A percentile compares a stretch with the other conserved stretches of the same genome.
Evolutionary conservation across 768 basidiomycete genomes (phyloP).

Genomic region (Tylopilus balloui): DNA sequence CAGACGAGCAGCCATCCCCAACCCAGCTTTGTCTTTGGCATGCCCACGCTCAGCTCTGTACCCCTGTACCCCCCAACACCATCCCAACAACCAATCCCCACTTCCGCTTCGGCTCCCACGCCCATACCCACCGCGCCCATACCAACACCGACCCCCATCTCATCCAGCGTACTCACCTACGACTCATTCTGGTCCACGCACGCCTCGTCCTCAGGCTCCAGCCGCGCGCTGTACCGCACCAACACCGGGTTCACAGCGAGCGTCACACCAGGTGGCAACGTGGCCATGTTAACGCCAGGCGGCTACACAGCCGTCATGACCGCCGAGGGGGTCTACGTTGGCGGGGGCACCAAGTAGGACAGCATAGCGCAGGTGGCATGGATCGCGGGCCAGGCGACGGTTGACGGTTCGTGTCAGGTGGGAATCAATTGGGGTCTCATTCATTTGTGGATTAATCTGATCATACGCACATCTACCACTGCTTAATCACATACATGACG

Average conservation of each 20-base stretch:
- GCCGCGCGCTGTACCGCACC: conserved; percentile 29
- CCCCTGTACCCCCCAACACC: neutral
- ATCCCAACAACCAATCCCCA: neutral
- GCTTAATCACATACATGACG: conserved; percentile 12
- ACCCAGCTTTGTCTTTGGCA: neutral
- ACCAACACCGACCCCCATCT: conserved; percentile 4
- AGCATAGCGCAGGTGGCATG: too few species aligned
- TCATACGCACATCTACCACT: conserved; percentile 18
- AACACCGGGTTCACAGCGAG: conserved; percentile 28
- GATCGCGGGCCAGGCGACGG: too few species aligned
- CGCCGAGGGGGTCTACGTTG: conserved; percentile 31
- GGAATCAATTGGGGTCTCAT: neutral
- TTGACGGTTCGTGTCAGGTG: neutral
- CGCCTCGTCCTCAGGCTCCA: conserved; percentile 28
- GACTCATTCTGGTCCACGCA: conserved; percentile 64
- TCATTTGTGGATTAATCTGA: conserved; percentile 26
- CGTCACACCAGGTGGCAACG: conserved; percentile 22
- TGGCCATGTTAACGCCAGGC: conserved; percentile 32
- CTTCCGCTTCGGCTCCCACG: neutral
- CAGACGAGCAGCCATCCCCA: conserved; percentile 14
- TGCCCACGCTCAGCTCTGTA: neutral
- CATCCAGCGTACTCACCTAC: conserved; percentile 44
- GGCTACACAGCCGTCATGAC: conserved; percentile 31
- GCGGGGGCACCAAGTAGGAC: conserved; percentile 16
- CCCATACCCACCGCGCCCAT: conserved; percentile 5